Percentiles rank a stretch among this genome's conserved stretches.
Evolutionary conservation across 2,329 filamentous ascomycete genomes (phyloP).

Genomic region (Fusarium lateritium): DNA sequence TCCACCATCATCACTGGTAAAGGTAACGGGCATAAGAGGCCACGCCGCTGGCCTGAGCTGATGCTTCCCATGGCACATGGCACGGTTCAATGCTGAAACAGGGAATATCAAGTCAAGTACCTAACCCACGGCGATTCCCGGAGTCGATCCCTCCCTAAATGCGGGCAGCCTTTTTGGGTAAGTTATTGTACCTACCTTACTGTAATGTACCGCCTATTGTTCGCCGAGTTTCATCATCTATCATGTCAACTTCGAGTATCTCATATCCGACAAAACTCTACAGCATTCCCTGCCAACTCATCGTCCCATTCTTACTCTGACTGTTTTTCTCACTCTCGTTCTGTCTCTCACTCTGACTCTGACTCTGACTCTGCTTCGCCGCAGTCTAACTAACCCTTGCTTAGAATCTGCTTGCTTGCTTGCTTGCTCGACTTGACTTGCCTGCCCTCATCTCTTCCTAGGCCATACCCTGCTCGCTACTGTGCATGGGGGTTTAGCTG

Average conservation of each 20-base stretch:
- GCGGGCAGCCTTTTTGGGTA: slow-evolving; percentile 31
- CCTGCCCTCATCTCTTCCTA: slow-evolving; percentile 1
- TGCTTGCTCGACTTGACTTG: slow-evolving; percentile 11
- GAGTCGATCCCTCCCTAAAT: slow-evolving; percentile 31
- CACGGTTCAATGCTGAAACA: slow-evolving; percentile 25
- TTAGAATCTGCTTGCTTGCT: slow-evolving; percentile 12
- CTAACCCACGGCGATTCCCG: slow-evolving; percentile 34
- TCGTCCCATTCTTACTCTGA: slow-evolving; percentile 5
- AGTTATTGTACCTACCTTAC: not conserved
- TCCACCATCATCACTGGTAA: not conserved
- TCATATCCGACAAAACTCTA: slow-evolving; percentile 24
- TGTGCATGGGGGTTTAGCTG: slow-evolving; percentile 1
- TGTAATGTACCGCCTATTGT: not conserved
- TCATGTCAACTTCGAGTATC: slow-evolving; percentile 31
- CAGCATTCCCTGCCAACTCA: slow-evolving; percentile 11
- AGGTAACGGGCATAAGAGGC: not conserved
- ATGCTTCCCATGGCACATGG: slow-evolving; percentile 6
- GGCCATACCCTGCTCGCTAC: slow-evolving; percentile 2
- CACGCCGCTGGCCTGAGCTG: slow-evolving; percentile 2
- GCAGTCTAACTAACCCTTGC: slow-evolving; percentile 10
- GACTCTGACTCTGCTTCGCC: slow-evolving; percentile 20
- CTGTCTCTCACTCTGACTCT: slow-evolving; percentile 5
- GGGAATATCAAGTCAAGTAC: slow-evolving; percentile 7
- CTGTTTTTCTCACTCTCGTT: not conserved
- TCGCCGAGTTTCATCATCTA: slow-evolving; percentile 35